Evolutionary conservation across 495 filamentous ascomycete species (phyloP).

Genomic region (Neurospora sp.): DNA sequence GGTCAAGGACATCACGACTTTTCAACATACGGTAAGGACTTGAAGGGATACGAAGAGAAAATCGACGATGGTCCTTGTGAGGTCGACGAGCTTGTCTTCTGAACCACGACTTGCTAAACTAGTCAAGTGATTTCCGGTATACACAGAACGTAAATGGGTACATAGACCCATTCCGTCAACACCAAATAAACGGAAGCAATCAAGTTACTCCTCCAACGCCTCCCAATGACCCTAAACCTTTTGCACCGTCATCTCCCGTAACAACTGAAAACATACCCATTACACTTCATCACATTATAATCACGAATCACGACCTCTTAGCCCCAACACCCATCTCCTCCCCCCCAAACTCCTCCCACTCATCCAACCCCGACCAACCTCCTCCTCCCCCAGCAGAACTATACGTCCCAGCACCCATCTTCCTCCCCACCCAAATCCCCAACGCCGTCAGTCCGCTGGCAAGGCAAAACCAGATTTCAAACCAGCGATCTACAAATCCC

Average conservation of each 20-base stretch:
- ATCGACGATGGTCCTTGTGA: no score
- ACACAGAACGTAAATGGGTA: background rate
- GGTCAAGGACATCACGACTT: no score
- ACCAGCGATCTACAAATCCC: slow-evolving; percentile 73
- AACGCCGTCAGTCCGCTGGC: slow-evolving; percentile 50
- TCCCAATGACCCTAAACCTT: background rate
- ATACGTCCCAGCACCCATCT: slow-evolving; percentile 26
- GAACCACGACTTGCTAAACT: background rate
- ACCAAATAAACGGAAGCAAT: background rate
- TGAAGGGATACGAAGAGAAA: no score
- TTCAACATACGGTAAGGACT: no score
- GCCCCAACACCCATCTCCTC: slow-evolving; percentile 55
- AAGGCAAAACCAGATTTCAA: slow-evolving; percentile 68
- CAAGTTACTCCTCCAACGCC: background rate
- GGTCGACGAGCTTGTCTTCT: background rate
- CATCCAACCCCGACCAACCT: slow-evolving; percentile 37
- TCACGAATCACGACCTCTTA: slow-evolving; percentile 35
- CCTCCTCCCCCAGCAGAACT: slow-evolving; percentile 16
- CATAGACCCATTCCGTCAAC: background rate
- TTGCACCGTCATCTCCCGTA: background rate
- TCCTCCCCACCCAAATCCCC: slow-evolving; percentile 59
- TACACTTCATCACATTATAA: background rate
- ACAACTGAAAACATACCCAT: background rate
- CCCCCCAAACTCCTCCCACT: slow-evolving; percentile 53
- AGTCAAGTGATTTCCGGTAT: background rate